Evolutionary conservation across 2,329 filamentous ascomycete genomes (phyloP).

Genomic region (Lachnellula subtilissima): DNA sequence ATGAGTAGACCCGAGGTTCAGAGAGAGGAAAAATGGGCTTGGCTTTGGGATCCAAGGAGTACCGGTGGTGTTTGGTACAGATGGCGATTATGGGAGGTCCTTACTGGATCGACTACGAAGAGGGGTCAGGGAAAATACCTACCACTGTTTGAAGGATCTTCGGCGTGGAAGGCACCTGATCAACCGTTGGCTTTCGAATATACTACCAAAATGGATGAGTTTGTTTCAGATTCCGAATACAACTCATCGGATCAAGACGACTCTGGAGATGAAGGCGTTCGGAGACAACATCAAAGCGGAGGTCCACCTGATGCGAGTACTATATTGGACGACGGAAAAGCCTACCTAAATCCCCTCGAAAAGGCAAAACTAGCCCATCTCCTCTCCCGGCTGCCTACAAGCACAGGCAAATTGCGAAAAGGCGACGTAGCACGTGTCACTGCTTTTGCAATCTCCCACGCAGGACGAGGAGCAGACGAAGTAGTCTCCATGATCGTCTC

Average conservation of each 20-base stretch:
- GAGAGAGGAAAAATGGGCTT: conserved; percentile 84
- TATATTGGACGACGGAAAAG: conserved; percentile 30
- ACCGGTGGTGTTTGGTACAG: conserved; percentile 84
- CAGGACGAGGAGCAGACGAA: conserved; percentile 79
- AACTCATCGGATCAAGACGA: conserved; percentile 82
- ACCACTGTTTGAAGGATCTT: conserved; percentile 69
- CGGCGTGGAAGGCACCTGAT: conserved; percentile 73
- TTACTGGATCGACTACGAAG: conserved; percentile 57
- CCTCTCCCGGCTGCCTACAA: conserved; percentile 74
- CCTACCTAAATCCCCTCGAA: conserved; percentile 74
- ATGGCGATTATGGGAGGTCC: conserved; percentile 82
- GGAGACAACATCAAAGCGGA: conserved; percentile 38
- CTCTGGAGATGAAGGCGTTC: conserved; percentile 46
- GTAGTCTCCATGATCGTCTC: conserved; percentile 83
- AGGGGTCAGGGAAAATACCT: conserved; percentile 49
- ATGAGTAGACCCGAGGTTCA: conserved; percentile 85
- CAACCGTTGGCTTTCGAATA: conserved; percentile 76
- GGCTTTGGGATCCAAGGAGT: conserved; percentile 83
- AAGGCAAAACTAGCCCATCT: conserved; percentile 82
- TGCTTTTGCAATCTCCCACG: conserved; percentile 83
- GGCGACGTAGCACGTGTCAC: conserved; percentile 84
- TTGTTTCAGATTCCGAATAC: conserved; percentile 80
- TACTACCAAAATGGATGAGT: conserved; percentile 68
- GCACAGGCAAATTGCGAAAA: conserved; percentile 68
- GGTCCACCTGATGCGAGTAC: conserved; percentile 35